Percentiles rank a stretch among this genome's conserved stretches.
phyloP scores from a whole-genome alignment of 768 basidiomycete genomes.

The Suillus lakei region DNA sequence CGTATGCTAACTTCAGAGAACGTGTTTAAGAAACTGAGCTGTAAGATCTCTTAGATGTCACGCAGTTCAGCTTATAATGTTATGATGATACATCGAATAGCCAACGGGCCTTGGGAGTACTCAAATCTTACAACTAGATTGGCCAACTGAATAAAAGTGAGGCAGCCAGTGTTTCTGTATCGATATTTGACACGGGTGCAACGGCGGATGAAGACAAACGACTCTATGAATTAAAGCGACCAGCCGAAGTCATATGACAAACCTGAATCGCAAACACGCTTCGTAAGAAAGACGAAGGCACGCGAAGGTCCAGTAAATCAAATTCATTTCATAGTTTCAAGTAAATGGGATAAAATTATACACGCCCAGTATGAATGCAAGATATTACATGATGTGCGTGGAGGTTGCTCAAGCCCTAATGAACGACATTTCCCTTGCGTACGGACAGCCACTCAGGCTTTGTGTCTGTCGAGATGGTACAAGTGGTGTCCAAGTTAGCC shows the following conservation, averaged over 20 bases:
- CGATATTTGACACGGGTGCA: not conserved
- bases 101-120: no score
- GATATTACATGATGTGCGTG: not conserved
- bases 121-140: no score
- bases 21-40: not conserved
- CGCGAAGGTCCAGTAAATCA: not conserved
- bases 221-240: not conserved
- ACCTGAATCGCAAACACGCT: not conserved
- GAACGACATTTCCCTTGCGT: constrained; percentile 17
- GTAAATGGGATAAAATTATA: not conserved
- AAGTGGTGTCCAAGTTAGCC: constrained; percentile 15
- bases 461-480: constrained; percentile 12
- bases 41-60: not conserved
- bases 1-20: not conserved
- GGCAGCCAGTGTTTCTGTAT: not conserved
- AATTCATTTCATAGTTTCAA: not conserved
- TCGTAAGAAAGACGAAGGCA: not conserved
- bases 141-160: not conserved
- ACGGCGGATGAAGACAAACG: not conserved
- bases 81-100: not conserved
- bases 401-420: constrained; percentile 1
- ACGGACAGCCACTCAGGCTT: constrained; percentile 19
- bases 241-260: not conserved
- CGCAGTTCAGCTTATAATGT: not conserved
- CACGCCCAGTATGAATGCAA: not conserved